These are phyloP conservation scores for Botryosphaeria dothidea DNA, from an alignment of 2,329 filamentous ascomycete genomes.

Conservation along the genomic window DNA sequence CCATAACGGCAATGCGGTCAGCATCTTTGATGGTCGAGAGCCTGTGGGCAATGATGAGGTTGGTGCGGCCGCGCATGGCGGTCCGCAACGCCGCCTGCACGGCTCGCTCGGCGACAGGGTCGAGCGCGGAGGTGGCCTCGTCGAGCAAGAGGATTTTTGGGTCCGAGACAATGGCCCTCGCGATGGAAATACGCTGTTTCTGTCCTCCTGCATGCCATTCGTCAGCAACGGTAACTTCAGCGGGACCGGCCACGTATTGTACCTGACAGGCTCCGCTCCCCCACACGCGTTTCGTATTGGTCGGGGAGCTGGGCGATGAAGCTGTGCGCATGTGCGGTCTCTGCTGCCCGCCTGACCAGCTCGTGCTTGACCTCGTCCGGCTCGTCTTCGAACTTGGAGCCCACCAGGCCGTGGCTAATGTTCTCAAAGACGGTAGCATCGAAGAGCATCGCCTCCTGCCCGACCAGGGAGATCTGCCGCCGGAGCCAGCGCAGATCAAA, in stretches of 20 bases:
- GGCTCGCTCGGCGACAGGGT: constrained; percentile 91
- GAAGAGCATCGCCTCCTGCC: constrained; percentile 90
- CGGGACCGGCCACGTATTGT: not conserved
- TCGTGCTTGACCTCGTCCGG: constrained; percentile 47
- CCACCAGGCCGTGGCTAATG: constrained; percentile 87
- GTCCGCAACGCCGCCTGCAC: constrained; percentile 91
- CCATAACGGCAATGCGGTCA: constrained; percentile 95
- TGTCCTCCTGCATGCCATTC: constrained; percentile 67
- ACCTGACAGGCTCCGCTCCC: constrained; percentile 80
- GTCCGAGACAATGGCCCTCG: constrained; percentile 84
- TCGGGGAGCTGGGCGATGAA: constrained; percentile 83
- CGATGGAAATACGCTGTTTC: constrained; percentile 95
- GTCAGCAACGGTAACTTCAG: not conserved
- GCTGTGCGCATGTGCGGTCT: constrained; percentile 91
- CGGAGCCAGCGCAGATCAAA: constrained; percentile 90
- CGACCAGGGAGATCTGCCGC: constrained; percentile 88
- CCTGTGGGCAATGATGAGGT: constrained; percentile 93
- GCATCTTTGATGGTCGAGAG: constrained; percentile 92
- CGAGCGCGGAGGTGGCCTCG: constrained; percentile 90
- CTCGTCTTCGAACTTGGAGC: constrained; percentile 70
- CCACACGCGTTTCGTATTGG: constrained; percentile 92
- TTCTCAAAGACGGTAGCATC: constrained; percentile 86
- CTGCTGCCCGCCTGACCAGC: constrained; percentile 74
- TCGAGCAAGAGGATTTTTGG: constrained; percentile 91
- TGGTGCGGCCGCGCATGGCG: constrained; percentile 83